Conservation (phyloP, 192 early-diverging fungal species). For the Coemansia sp. region DNA sequence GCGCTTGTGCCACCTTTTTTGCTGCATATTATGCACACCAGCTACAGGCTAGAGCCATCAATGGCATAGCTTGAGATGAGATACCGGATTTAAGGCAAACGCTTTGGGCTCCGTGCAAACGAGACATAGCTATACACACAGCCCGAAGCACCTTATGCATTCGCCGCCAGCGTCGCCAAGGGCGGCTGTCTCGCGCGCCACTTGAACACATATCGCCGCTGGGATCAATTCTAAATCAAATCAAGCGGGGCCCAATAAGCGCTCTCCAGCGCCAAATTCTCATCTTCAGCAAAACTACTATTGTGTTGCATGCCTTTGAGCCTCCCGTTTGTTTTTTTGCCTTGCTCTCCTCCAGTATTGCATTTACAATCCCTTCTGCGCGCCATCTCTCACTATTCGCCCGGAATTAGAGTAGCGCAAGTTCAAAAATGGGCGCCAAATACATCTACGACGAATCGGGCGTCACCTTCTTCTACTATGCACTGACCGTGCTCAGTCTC, state of each 20-base stretch:
- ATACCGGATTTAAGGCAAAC: no score
- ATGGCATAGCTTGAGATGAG: background rate
- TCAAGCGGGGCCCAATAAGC: background rate
- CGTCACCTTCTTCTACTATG: conserved; percentile 92
- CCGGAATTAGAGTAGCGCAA: background rate
- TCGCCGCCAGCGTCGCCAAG: no score
- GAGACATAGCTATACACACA: background rate
- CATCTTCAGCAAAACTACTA: background rate
- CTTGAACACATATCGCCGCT: no score
- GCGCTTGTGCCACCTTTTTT: background rate
- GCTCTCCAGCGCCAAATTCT: background rate
- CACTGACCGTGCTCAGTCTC: conserved; percentile 78
- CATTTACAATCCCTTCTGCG: conserved; percentile 8
- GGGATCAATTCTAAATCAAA: background rate
- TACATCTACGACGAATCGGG: conserved; percentile 96
- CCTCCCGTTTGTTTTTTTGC: background rate
- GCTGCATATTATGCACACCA: background rate
- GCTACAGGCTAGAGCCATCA: background rate
- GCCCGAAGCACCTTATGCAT: background rate
- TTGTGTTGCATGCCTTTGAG: background rate
- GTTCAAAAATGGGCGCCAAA: conserved; percentile 58
- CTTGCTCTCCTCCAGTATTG: conserved; percentile 5
- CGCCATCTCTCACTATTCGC: background rate
- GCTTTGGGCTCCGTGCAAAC: background rate
- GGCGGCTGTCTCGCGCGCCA: no score